phyloP scores from a whole-genome alignment of 1,139 yeast genomes.

The Taiozyma sp. region DNA sequence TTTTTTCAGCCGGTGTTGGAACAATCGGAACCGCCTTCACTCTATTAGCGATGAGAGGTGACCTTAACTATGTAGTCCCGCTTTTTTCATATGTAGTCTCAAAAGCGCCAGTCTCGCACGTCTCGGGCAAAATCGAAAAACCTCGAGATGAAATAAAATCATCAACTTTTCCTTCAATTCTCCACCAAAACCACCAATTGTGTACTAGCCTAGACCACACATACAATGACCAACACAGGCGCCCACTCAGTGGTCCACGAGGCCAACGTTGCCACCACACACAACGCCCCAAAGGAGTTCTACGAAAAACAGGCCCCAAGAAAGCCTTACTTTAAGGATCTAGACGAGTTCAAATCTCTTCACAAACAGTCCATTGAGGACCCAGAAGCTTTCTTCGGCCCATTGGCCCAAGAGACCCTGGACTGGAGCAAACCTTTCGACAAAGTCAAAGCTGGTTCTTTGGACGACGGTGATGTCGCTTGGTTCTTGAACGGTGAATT shows the following conservation, averaged over 20 bases:
- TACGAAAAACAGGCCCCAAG: slow-evolving; percentile 61
- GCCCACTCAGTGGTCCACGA: slow-evolving; percentile 59
- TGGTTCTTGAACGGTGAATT: slow-evolving; percentile 95
- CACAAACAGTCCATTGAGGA: slow-evolving; percentile 73
- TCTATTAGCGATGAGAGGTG: background rate
- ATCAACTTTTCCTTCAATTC: background rate
- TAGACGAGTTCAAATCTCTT: slow-evolving; percentile 69
- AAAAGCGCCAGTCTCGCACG: background rate
- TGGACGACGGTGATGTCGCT: slow-evolving; percentile 75
- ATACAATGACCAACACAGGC: slow-evolving; percentile 4
- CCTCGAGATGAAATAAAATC: background rate
- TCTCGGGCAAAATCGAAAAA: background rate
- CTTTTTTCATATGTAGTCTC: background rate
- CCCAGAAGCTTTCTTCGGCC: slow-evolving; percentile 83
- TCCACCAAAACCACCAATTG: background rate
- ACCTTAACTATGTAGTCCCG: background rate
- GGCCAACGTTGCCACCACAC: slow-evolving; percentile 61
- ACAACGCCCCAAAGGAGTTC: slow-evolving; percentile 71
- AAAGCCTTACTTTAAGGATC: slow-evolving; percentile 38
- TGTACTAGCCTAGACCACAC: background rate
- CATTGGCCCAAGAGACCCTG: slow-evolving; percentile 70
- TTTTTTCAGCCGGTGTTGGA: background rate
- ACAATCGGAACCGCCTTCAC: background rate
- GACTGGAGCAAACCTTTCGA: slow-evolving; percentile 83
- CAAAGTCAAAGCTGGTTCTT: slow-evolving; percentile 66